Evolutionary conservation across 768 basidiomycete genomes (phyloP), one percentile per base, ranked within the genome.

Genomic region (Boletus sp.): DNA sequence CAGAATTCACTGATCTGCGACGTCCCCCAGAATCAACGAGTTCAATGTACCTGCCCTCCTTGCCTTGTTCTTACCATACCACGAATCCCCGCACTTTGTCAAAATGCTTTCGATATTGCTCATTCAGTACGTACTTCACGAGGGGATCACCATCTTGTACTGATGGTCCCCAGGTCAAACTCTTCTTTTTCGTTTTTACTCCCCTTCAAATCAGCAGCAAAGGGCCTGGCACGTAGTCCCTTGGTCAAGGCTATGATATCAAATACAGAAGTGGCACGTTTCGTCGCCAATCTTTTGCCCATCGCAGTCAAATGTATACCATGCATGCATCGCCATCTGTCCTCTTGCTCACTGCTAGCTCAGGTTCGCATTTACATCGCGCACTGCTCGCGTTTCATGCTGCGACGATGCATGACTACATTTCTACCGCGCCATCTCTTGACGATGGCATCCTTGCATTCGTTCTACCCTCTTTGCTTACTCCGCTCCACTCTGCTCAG

Each of bases 71-170:
- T 74, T 98, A 30, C 97, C 97, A 0, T 98, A 96, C 67, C 93
- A 98, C 64, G 92, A 95, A 61, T 90, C 95, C 5, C 85, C 90
- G 0, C 93, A 98, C 68, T 98, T 98, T 70, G 81, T 88, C 9
- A 96, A 97, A 62, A 91, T 98, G 79, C 77, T 97, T 25, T 83
- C 89, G 2, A 93, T 99, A 62, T 74, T 98, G 50, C 82, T 87
- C 62, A 80, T 93, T 53, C 77, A 79, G 89, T 90, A 59, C 25
- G 83, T 74, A 3, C 10, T 38, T 27, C 14, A 51, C 14, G 3
- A 7, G 3, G 3, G 7, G 33, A 14, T 13, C 7, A n/a, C 11
- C 15, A 3, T 29, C 10, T 30, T 37, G 46, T 55, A 43, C 61
- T 57, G 37, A 57, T 34, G 11, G 21, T 11, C 48, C 27, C 0